A percentile compares a stretch with the other conserved stretches of the same genome.
phyloP scores from a whole-genome alignment of 169 alveolate genomes.

The Plasmodium ovale region DNA sequence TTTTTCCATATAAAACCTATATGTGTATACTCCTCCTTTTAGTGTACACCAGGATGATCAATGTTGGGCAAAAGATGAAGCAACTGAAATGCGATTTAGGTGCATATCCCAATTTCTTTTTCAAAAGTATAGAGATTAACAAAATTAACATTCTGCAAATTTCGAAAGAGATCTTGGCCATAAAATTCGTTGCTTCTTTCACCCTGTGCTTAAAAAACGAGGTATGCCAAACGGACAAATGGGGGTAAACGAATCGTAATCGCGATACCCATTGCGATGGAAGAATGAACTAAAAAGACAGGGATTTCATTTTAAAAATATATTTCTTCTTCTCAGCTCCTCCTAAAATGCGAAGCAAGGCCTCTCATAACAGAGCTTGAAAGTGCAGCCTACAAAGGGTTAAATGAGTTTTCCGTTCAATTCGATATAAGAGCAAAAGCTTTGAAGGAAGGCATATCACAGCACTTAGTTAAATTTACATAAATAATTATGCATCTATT shows the following conservation, averaged over 20 bases:
- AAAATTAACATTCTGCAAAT: conserved; percentile 56
- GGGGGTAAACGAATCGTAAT: not conserved
- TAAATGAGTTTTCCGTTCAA: conserved; percentile 24
- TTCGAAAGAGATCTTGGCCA: conserved; percentile 51
- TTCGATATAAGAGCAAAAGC: conserved; percentile 73
- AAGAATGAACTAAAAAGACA: too few species aligned
- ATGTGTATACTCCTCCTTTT: not conserved
- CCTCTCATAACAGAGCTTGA: conserved; percentile 51
- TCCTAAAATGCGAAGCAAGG: conserved; percentile 45
- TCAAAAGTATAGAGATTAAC: conserved; percentile 40
- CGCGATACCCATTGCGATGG: not conserved
- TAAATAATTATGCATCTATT: not conserved
- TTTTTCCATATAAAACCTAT: not conserved
- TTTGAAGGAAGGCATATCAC: conserved; percentile 67
- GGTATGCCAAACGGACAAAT: not conserved
- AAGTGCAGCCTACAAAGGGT: conserved; percentile 17
- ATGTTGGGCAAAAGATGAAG: not conserved
- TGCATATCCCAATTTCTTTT: conserved; percentile 22
- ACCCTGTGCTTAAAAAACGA: conserved; percentile 49
- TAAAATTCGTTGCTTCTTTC: conserved; percentile 44
- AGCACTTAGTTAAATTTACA: conserved; percentile 44
- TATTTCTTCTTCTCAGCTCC: conserved; percentile 18
- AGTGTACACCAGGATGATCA: conserved; percentile 13
- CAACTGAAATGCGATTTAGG: conserved; percentile 2
- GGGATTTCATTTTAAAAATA: not conserved